Percentiles rank a stretch among this genome's conserved stretches.
phyloP scores from a whole-genome alignment of 257 asterid species.

The Solanum rostratum region DNA sequence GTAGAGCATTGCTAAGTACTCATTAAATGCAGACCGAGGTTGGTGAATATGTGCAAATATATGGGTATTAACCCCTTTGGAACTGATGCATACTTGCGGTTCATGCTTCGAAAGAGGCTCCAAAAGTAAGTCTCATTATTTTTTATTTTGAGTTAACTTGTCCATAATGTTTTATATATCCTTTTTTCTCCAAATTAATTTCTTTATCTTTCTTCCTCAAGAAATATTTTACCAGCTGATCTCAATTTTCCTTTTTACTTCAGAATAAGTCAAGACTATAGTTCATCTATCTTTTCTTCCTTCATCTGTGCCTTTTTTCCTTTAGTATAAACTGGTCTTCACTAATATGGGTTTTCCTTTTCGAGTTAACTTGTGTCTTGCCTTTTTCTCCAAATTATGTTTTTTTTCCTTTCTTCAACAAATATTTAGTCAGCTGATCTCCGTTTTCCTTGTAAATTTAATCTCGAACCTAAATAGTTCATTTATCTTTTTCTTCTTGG shows the following conservation, averaged over 20 bases:
- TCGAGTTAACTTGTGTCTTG: not conserved
- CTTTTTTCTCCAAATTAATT: not conserved
- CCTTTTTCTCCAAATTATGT: not conserved
- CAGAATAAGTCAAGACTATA: not conserved
- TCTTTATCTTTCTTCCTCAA: not conserved
- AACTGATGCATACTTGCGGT: slow-evolving; percentile 80
- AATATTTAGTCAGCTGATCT: not conserved
- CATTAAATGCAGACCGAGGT: slow-evolving; percentile 53
- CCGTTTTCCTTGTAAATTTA: not conserved
- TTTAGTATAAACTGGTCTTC: not conserved
- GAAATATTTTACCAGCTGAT: not conserved
- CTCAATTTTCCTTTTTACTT: not conserved
- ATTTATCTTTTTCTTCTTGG: not conserved
- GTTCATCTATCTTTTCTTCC: not conserved
- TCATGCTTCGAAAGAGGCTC: slow-evolving; percentile 72
- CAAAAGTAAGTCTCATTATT: slow-evolving; percentile 40
- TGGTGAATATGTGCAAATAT: slow-evolving; percentile 92
- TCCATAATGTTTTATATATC: not conserved
- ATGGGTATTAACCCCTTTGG: slow-evolving; percentile 86
- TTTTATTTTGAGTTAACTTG: slow-evolving; percentile 3
- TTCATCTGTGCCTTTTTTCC: not conserved
- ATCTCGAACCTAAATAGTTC: not conserved
- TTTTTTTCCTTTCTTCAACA: not conserved
- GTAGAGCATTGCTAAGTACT: not conserved
- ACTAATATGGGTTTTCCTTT: not conserved